Conservation (phyloP, 2,329 filamentous ascomycete genomes). For the Diaporthe sp. region DNA sequence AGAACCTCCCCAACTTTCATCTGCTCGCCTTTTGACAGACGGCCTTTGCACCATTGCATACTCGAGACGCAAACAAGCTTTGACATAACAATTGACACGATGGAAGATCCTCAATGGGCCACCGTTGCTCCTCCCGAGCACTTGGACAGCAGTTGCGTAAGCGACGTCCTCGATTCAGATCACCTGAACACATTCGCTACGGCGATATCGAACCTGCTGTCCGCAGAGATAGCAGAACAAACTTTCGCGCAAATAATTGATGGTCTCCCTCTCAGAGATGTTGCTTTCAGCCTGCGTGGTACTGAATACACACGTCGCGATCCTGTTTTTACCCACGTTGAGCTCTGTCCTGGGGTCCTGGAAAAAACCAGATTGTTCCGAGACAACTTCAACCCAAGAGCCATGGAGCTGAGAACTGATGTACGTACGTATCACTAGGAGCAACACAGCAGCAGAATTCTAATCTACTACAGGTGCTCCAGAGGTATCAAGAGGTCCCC, state of each 20-base stretch:
- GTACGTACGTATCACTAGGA: neutral
- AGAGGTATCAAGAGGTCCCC: neutral
- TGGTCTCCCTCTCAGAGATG: constrained; percentile 11
- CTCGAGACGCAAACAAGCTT: neutral
- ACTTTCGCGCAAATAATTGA: constrained; percentile 26
- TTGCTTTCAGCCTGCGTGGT: neutral
- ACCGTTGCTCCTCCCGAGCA: neutral
- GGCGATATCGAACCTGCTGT: neutral
- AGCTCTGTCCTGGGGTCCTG: neutral
- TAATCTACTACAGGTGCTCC: neutral
- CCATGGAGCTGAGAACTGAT: neutral
- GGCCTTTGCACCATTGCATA: neutral
- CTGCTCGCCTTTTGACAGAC: neutral
- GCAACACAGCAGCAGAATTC: neutral
- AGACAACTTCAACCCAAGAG: neutral
- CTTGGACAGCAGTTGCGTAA: neutral
- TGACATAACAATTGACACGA: neutral
- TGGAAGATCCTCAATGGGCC: neutral
- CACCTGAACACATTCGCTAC: neutral
- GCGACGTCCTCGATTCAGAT: neutral
- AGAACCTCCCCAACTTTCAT: neutral
- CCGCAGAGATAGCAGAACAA: constrained; percentile 7
- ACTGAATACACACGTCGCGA: neutral
- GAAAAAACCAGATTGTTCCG: neutral
- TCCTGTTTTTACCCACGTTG: neutral